Base-by-base conservation (phyloP, 2,329 filamentous ascomycete species). In the Trichoderma breve region DNA sequence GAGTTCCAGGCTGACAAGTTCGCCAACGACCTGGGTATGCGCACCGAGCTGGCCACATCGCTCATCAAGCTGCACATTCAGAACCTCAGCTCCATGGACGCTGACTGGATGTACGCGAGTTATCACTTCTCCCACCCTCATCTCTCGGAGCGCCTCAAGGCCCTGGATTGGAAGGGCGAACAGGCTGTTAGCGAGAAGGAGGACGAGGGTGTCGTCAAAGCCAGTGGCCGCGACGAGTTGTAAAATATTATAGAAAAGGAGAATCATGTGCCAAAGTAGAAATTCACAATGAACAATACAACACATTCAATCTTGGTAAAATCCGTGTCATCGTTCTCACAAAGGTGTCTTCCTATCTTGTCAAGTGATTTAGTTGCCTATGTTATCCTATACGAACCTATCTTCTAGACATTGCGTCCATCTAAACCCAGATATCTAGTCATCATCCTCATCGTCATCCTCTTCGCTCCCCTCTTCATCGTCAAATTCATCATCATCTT, bases 121-220 rank as follows among this genome's bases (percentile, higher is more conserved):
- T 99, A 98, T 86, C 95, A 99, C 85, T 98, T 97, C 87, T 98
- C 95, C 28, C 96, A 99, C 83, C 96, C 96, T 1, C 98, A 98
- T 76, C 86, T 99, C 76, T 93, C 95, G 1, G 97, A 99, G 87
- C 90, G 96, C 78, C 87, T 99, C 78, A 93, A 93, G 82, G 96
- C 95, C 1, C 88, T 99, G 73, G 91, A 93, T 75, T 99, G 95
- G 95, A 90, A 91, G 79, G 90, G 93, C 65, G 84, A 82, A 18
- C 81, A 84, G 73, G 86, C 84, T 74, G 82, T 87, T 24, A 80
- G 78, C 2, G 81, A 82, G n/a, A 8, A 62, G 58, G 81, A 80
- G 55, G 78, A 79, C 66, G 80, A 80, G 24, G 80, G 80, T 64
- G 88, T 90, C 36, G 86, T 90, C 74, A 93, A 91, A 82, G 90